Conservation (phyloP, 73 alveolate species). For the Durusdinium trenchii region DNA sequence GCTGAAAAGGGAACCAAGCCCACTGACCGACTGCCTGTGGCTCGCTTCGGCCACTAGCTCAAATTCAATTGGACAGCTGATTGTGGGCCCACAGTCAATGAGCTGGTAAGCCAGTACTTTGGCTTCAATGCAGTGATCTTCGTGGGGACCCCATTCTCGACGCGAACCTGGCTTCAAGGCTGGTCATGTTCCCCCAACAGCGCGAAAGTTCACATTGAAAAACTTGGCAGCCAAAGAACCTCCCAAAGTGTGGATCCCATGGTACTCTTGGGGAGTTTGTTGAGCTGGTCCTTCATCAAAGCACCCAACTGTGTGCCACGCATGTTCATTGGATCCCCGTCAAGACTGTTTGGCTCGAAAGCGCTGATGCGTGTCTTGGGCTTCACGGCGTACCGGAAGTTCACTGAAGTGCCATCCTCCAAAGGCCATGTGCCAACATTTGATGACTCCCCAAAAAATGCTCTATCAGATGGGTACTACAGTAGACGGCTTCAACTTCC, state of each 20-base stretch:
- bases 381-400: not conserved
- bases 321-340: not conserved
- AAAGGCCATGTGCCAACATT: no score
- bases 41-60: no score
- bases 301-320: not conserved
- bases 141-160: no score
- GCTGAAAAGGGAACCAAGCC: no score
- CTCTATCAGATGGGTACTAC: not conserved
- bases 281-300: not conserved
- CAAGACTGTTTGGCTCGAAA: not conserved
- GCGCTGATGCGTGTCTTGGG: not conserved
- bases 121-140: no score
- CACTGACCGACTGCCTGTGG: no score
- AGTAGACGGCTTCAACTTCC: not conserved
- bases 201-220: no score
- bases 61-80: no score
- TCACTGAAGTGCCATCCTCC: not conserved
- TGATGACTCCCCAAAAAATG: not conserved
- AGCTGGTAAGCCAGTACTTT: no score
- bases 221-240: not conserved
- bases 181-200: no score
- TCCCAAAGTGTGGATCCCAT: not conserved
- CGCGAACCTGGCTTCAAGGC: no score
- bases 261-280: not conserved
- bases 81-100: no score